phyloP scores from a whole-genome alignment of 768 basidiomycete genomes.

The Amanita inopinata region DNA sequence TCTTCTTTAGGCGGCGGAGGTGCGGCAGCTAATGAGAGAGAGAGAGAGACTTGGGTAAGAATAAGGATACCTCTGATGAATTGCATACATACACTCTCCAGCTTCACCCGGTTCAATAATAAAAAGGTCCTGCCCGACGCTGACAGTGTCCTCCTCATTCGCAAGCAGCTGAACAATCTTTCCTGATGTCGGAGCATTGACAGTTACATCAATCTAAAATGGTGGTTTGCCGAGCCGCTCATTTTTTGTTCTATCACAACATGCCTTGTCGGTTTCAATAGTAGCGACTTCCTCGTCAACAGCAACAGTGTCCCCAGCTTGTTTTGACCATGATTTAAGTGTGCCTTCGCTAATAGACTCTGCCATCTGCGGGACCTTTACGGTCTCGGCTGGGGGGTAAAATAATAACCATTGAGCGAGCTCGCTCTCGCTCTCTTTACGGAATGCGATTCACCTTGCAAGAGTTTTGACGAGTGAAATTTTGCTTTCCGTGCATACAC shows the following conservation, averaged over 20 bases:
- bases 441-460: slow-evolving; percentile 46
- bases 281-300: slow-evolving; percentile 95
- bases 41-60: neutral
- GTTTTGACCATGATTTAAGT: slow-evolving; percentile 88
- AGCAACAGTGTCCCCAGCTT: slow-evolving; percentile 84
- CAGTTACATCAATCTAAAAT: slow-evolving; percentile 87
- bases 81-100: slow-evolving; percentile 32
- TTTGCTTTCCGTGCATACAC: slow-evolving; percentile 41
- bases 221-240: slow-evolving; percentile 8
- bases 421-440: neutral
- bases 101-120: slow-evolving; percentile 77
- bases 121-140: slow-evolving; percentile 92
- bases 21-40: slow-evolving; percentile 17
- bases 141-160: slow-evolving; percentile 88
- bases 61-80: neutral
- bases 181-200: slow-evolving; percentile 86
- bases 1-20: slow-evolving; percentile 25
- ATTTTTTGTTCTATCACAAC: slow-evolving; percentile 11
- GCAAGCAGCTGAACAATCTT: slow-evolving; percentile 82
- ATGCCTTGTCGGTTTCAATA: slow-evolving; percentile 97
- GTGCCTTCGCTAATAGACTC: slow-evolving; percentile 98
- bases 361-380: slow-evolving; percentile 96
- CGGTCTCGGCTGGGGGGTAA: slow-evolving; percentile 53
- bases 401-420: neutral
- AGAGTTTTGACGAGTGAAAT: slow-evolving; percentile 61